Conservation (phyloP, 805 yeast species). For the Wickerhamiella allomyrinae region DNA sequence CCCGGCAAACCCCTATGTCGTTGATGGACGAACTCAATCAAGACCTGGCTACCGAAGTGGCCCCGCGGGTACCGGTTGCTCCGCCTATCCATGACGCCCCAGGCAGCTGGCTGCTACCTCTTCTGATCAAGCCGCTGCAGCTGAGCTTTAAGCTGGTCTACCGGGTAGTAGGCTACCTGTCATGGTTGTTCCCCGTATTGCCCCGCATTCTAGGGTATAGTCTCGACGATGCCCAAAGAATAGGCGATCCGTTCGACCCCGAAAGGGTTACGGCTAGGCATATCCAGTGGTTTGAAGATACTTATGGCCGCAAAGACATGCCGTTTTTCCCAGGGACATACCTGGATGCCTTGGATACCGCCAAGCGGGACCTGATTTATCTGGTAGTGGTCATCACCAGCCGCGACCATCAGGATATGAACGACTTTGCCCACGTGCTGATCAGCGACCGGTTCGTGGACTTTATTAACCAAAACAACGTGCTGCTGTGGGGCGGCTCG, state of each 20-base stretch:
- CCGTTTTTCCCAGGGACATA: conserved; percentile 52
- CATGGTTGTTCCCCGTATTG: conserved; percentile 26
- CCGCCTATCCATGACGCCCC: conserved; percentile 20
- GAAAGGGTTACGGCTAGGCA: conserved; percentile 31
- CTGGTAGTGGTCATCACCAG: conserved; percentile 61
- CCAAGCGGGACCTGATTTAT: conserved; percentile 58
- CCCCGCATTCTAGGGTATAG: conserved; percentile 26
- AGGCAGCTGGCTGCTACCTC: conserved; percentile 21
- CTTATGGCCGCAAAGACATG: conserved; percentile 17
- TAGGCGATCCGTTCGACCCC: conserved; percentile 35
- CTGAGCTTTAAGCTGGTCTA: conserved; percentile 22
- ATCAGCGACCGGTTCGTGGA: conserved; percentile 31
- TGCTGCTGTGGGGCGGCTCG: conserved; percentile 79
- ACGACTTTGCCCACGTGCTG: conserved; percentile 38
- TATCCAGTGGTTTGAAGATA: conserved; percentile 38
- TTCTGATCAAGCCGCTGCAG: conserved; percentile 25
- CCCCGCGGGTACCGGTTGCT: conserved; percentile 20
- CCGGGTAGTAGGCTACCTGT: conserved; percentile 1
- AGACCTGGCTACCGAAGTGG: conserved; percentile 17
- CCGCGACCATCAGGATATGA: conserved; percentile 50
- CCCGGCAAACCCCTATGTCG: conserved; percentile 11
- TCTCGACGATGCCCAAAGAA: conserved; percentile 27
- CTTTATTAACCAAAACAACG: conserved; percentile 38
- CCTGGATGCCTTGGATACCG: conserved; percentile 58
- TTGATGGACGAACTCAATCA: conserved; percentile 21